A percentile compares a stretch with the other conserved stretches of the same genome.
phyloP scores from a whole-genome alignment of 495 filamentous ascomycete genomes.

The Elasticomyces elasticus region DNA sequence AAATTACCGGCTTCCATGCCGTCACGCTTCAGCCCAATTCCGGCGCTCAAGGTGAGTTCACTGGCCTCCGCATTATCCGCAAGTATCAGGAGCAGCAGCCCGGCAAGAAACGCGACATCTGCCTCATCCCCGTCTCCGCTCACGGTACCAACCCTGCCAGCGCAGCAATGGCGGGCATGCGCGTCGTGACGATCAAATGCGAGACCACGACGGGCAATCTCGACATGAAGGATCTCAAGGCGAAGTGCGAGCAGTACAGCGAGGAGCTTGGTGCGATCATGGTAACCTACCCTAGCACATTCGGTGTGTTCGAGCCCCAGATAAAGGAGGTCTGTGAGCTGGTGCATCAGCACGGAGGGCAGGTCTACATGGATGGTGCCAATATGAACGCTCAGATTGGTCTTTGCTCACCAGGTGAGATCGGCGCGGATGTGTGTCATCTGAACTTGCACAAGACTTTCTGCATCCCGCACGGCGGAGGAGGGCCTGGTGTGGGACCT shows the following conservation, averaged over 20 bases:
- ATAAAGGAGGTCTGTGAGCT: slow-evolving; percentile 78
- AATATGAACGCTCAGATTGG: slow-evolving; percentile 99
- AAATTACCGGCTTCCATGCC: slow-evolving; percentile 84
- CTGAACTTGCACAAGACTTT: slow-evolving; percentile 98
- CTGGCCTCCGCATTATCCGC: slow-evolving; percentile 85
- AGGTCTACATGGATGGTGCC: slow-evolving; percentile 98
- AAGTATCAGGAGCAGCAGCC: slow-evolving; percentile 63
- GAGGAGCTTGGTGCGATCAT: slow-evolving; percentile 88
- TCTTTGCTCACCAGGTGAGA: slow-evolving; percentile 91
- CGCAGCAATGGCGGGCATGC: slow-evolving; percentile 96
- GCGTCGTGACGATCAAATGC: slow-evolving; percentile 89
- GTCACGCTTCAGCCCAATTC: slow-evolving; percentile 95
- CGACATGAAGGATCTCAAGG: slow-evolving; percentile 74
- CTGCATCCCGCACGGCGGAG: slow-evolving; percentile 96
- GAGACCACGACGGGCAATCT: slow-evolving; percentile 81
- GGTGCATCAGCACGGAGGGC: slow-evolving; percentile 81
- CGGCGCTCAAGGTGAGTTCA: slow-evolving; percentile 92
- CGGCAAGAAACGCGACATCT: slow-evolving; percentile 72
- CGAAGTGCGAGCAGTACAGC: slow-evolving; percentile 79
- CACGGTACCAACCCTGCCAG: slow-evolving; percentile 97
- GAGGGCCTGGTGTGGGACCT: slow-evolving; percentile 89
- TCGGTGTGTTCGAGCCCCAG: slow-evolving; percentile 88
- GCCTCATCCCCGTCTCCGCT: slow-evolving; percentile 91
- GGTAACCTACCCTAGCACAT: slow-evolving; percentile 97
- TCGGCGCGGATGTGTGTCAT: slow-evolving; percentile 96